Evolutionary conservation across 2,329 filamentous ascomycete species (phyloP).

Genomic region (Fusarium succisae): DNA sequence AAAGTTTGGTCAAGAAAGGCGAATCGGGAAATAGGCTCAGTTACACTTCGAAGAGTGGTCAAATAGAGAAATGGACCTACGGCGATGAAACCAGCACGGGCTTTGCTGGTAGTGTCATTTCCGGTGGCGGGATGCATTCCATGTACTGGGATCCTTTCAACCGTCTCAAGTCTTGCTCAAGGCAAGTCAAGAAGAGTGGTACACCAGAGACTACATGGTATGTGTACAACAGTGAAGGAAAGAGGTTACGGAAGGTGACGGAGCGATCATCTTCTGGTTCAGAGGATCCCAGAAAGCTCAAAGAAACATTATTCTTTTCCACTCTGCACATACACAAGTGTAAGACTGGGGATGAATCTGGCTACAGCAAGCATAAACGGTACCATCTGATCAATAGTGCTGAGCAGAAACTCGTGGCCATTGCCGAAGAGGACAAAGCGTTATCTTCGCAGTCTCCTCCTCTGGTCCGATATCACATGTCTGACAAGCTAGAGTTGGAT

Average conservation of each 20-base stretch:
- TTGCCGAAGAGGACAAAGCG: not conserved
- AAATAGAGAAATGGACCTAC: not conserved
- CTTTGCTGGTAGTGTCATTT: not conserved
- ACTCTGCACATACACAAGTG: not conserved
- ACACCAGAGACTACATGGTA: not conserved
- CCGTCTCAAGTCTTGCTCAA: not conserved
- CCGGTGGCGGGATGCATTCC: not conserved
- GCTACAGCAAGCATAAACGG: not conserved
- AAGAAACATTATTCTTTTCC: fast-evolving
- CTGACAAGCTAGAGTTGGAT: not conserved
- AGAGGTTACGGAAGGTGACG: not conserved
- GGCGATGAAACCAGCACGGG: fast-evolving
- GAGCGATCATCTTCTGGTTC: fast-evolving
- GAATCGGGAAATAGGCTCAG: not conserved
- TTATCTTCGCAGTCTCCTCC: fast-evolving
- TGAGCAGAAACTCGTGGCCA: not conserved
- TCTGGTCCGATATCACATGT: not conserved
- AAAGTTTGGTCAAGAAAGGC: not conserved
- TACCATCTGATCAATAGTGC: fast-evolving
- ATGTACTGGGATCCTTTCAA: not conserved
- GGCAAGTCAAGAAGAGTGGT: not conserved
- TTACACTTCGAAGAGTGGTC: not conserved
- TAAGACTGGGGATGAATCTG: not conserved
- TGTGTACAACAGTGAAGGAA: not conserved
- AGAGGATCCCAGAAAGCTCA: fast-evolving